phyloP scores from a whole-genome alignment of 2,329 filamentous ascomycete genomes.

The Beauveria australis region DNA sequence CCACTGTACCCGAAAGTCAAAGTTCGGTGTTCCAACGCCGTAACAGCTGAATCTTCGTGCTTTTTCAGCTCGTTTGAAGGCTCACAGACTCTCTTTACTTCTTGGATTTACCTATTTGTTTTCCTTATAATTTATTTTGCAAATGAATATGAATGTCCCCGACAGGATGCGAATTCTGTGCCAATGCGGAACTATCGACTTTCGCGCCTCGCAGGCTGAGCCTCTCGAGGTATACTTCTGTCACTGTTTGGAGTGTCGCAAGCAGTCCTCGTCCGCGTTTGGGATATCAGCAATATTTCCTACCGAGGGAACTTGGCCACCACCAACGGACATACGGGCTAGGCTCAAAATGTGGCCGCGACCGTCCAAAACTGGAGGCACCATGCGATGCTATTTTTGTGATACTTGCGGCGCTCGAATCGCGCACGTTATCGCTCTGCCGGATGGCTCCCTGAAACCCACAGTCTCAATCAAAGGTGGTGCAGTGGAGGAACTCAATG shows the following conservation, averaged over 20 bases:
- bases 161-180: conserved; percentile 21
- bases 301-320: conserved; percentile 31
- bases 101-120: background rate
- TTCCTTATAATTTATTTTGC: background rate
- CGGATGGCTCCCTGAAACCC: conserved; percentile 27
- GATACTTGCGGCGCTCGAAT: conserved; percentile 36
- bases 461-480: conserved; percentile 40
- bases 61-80: background rate
- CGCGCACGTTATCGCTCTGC: conserved; percentile 33
- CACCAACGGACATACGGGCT: conserved; percentile 23
- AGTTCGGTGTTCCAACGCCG: background rate
- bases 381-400: conserved; percentile 36
- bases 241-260: conserved; percentile 39
- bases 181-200: conserved; percentile 31
- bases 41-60: background rate
- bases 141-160: background rate
- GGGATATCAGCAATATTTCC: conserved; percentile 37
- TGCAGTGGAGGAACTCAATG: conserved; percentile 31
- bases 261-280: conserved; percentile 37
- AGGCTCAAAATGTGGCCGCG: conserved; percentile 30
- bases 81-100: background rate
- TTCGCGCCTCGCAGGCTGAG: conserved; percentile 26
- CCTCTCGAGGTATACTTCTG: conserved; percentile 34
- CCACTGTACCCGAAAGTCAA: background rate
- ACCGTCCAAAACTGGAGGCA: conserved; percentile 30